Percentiles rank a stretch among this genome's conserved stretches.
Evolutionary conservation across 345 rosid species (phyloP).

Genomic region (Melaleuca quinquenervia): DNA sequence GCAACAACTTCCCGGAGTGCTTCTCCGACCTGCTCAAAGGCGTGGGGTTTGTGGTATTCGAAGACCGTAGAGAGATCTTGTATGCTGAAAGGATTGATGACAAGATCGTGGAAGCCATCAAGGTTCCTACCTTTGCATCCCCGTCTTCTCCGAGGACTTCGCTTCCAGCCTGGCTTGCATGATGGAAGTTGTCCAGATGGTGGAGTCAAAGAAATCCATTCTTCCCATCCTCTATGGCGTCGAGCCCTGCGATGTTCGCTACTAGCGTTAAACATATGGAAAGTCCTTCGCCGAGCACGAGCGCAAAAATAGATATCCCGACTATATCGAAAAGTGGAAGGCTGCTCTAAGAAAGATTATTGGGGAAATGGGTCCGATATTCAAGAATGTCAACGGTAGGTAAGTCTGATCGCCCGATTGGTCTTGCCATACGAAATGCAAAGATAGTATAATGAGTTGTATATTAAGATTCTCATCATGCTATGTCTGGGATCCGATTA

Average conservation of each 20-base stretch:
- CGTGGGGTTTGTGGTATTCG: neutral
- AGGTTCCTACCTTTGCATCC: neutral
- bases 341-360: neutral
- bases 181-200: neutral
- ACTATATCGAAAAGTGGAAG: neutral
- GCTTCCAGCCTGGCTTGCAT: neutral
- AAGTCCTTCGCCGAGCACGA: neutral
- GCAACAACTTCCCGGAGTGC: neutral
- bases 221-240: neutral
- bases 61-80: neutral
- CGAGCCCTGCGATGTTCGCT: neutral
- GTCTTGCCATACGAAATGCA: no score
- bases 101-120: neutral
- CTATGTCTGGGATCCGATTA: no score
- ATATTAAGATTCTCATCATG: no score
- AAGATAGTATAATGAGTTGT: no score
- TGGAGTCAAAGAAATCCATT: neutral
- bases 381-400: no score
- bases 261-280: neutral
- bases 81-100: neutral
- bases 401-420: no score
- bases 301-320: neutral
- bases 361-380: no score
- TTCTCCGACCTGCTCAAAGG: neutral
- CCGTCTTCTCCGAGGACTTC: neutral